Conservation (phyloP, 192 early-diverging fungal genomes). For the Coemansia aciculifera region DNA sequence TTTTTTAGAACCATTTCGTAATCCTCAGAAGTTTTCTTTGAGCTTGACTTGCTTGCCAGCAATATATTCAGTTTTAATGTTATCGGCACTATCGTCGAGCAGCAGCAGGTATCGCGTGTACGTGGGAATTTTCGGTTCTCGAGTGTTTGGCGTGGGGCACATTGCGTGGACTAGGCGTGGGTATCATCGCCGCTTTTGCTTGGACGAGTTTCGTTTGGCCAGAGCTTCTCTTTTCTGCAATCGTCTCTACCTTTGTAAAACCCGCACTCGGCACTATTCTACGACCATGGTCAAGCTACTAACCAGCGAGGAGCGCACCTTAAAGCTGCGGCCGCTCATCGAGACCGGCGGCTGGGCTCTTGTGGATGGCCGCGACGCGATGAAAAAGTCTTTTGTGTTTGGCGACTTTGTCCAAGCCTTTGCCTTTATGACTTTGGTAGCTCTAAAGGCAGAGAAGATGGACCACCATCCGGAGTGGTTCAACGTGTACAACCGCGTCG, state of each 20-base stretch:
- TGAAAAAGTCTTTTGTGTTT: constrained; percentile 76
- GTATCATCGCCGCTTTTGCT: too few relatives aligned
- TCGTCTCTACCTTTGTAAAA: not conserved
- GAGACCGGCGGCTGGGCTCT: constrained; percentile 60
- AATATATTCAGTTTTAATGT: too few relatives aligned
- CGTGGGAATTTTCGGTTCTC: not conserved
- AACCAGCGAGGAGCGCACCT: constrained; percentile 26
- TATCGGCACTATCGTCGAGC: too few relatives aligned
- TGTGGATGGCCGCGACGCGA: constrained; percentile 67
- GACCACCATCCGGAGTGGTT: constrained; percentile 98
- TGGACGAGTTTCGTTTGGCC: not conserved
- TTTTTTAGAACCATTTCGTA: too few relatives aligned
- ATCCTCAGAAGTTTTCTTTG: too few relatives aligned
- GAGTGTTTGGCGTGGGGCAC: not conserved
- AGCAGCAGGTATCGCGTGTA: not conserved
- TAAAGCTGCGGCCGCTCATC: constrained; percentile 31
- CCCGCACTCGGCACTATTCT: not conserved
- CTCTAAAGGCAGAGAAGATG: constrained; percentile 84
- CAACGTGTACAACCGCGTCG: constrained; percentile 92
- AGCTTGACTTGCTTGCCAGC: too few relatives aligned
- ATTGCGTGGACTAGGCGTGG: too few relatives aligned
- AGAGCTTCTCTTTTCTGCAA: not conserved
- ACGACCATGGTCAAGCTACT: constrained; percentile 30
- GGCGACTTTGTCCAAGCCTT: constrained; percentile 85
- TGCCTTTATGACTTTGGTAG: constrained; percentile 93